Evolutionary conservation across 78 protist species (phyloP).

Genomic region (Dictyostelium capitatum): DNA sequence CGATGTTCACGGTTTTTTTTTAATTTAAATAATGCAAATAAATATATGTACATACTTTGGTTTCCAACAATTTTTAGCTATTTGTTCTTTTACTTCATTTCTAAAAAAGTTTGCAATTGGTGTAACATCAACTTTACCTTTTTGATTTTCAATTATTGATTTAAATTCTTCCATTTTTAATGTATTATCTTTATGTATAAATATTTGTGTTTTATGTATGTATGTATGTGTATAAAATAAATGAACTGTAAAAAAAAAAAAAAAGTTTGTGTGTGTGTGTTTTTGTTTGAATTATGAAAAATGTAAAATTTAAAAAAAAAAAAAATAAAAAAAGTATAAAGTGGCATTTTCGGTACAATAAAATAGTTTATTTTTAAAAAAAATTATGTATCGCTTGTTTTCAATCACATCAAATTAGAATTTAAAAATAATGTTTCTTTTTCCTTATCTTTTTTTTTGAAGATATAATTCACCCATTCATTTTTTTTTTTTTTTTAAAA

Average conservation of each 20-base stretch:
- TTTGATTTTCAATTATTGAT: conserved; percentile 18
- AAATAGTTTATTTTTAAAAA: too few species aligned
- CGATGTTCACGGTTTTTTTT: background rate
- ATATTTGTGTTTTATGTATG: too few species aligned
- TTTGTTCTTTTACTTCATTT: conserved; percentile 51
- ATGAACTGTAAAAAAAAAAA: background rate
- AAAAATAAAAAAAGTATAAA: background rate
- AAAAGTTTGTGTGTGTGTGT: background rate
- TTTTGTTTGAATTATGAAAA: background rate
- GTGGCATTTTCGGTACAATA: too few species aligned
- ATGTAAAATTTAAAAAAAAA: background rate
- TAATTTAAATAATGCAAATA: background rate
- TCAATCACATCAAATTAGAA: too few species aligned
- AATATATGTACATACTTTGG: conserved; percentile 3
- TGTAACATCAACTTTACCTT: conserved; percentile 80
- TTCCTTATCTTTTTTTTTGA: too few species aligned
- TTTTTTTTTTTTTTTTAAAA: too few species aligned
- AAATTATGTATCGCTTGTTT: too few species aligned
- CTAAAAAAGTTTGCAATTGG: conserved; percentile 69
- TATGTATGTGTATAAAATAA: background rate
- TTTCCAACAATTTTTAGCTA: background rate
- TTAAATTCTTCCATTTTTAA: conserved; percentile 60
- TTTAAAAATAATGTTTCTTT: too few species aligned
- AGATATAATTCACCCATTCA: too few species aligned
- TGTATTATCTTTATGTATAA: too few species aligned